Conservation (phyloP, 192 early-diverging fungal species). For the Jimgerdemannia lactiflua region DNA sequence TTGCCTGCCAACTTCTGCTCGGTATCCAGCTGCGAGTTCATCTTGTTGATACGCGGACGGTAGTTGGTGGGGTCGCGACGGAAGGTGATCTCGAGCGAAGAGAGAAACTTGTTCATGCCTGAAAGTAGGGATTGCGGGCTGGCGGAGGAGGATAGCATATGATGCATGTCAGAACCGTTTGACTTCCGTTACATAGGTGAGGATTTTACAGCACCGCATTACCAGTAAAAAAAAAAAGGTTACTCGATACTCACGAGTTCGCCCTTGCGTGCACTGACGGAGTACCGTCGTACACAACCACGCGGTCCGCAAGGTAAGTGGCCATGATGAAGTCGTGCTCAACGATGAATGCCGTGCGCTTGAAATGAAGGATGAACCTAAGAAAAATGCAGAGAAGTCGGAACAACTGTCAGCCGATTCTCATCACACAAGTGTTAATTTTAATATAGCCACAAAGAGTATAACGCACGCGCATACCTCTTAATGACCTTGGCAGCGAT, state of each 20-base stretch:
- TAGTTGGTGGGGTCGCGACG: slow-evolving; percentile 96
- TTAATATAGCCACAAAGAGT: no score
- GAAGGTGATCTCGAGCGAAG: slow-evolving; percentile 92
- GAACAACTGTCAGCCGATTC: no score
- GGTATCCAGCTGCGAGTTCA: slow-evolving; percentile 89
- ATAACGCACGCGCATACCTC: no score
- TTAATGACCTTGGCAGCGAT: slow-evolving; percentile 99
- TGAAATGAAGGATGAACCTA: slow-evolving; percentile 93
- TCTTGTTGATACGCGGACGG: slow-evolving; percentile 98
- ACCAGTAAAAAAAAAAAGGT: no score
- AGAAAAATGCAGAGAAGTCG: no score
- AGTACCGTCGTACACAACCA: slow-evolving; percentile 91
- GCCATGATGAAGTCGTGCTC: slow-evolving; percentile 99
- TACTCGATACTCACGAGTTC: slow-evolving; percentile 46
- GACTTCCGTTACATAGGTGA: no score
- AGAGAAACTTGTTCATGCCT: slow-evolving; percentile 97
- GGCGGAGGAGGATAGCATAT: no score
- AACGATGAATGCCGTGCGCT: slow-evolving; percentile 97
- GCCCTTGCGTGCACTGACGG: slow-evolving; percentile 86
- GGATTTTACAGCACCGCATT: no score
- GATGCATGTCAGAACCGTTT: no score
- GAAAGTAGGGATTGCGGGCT: slow-evolving; percentile 86
- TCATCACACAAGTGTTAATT: no score
- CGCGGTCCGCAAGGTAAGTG: slow-evolving; percentile 95
- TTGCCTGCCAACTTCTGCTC: slow-evolving; percentile 85